phyloP scores from a whole-genome alignment of 768 basidiomycete genomes.

The Pulveroboletus sp. region DNA sequence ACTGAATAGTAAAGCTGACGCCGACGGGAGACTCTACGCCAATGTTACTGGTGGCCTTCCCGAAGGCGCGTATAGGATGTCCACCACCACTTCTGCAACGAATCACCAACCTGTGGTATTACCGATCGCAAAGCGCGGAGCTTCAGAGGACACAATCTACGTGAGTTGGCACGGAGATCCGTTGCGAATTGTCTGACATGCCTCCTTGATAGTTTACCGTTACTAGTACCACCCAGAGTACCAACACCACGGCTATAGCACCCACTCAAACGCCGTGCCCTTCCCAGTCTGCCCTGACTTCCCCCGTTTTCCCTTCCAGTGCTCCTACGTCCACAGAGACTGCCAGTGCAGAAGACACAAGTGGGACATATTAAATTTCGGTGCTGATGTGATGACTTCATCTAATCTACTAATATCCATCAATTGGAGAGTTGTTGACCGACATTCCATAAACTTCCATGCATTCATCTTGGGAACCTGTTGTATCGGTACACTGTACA shows the following conservation, averaged over 20 bases:
- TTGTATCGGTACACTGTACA: slow-evolving; percentile 13
- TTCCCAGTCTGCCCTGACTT: not conserved
- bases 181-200: slow-evolving; percentile 2
- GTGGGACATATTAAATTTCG: slow-evolving; percentile 3
- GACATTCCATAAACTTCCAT: not conserved
- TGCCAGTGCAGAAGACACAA: not conserved
- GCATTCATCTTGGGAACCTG: not conserved
- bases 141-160: slow-evolving; percentile 41
- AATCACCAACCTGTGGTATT: slow-evolving; percentile 43
- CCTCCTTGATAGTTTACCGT: slow-evolving; percentile 26
- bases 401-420: not conserved
- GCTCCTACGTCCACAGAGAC: slow-evolving; percentile 1
- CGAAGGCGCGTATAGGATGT: slow-evolving; percentile 47
- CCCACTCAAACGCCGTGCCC: not conserved
- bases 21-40: slow-evolving; percentile 42
- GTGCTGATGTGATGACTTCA: not conserved
- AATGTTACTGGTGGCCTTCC: slow-evolving; percentile 52
- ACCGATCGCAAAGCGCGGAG: slow-evolving; percentile 39
- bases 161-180: slow-evolving; percentile 18
- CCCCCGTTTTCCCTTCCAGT: not conserved
- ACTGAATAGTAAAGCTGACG: slow-evolving; percentile 42
- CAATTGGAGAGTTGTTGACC: slow-evolving; percentile 11
- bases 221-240: slow-evolving; percentile 4
- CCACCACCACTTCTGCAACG: slow-evolving; percentile 41
- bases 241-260: slow-evolving; percentile 10